Conservation (phyloP, 2,329 filamentous ascomycete genomes). For the Lanzia echinophila region DNA sequence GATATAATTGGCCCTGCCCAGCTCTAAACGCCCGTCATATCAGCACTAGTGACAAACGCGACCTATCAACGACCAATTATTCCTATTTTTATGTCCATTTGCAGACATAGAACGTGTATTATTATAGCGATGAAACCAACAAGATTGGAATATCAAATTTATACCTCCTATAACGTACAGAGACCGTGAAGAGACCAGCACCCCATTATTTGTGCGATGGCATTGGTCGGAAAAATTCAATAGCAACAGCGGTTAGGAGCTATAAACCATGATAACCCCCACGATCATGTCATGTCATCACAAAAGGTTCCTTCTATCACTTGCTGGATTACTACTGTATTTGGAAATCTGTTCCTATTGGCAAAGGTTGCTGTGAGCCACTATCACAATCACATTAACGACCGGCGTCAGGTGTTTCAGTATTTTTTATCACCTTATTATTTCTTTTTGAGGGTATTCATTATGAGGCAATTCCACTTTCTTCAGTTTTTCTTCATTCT, state of each 20-base stretch:
- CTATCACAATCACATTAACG: background rate
- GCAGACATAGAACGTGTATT: background rate
- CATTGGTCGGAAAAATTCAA: background rate
- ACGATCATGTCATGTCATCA: background rate
- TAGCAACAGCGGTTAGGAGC: background rate
- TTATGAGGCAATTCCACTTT: conserved; percentile 20
- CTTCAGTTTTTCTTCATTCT: conserved; percentile 21
- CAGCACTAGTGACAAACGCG: background rate
- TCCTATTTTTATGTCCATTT: too few relatives aligned
- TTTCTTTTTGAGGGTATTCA: conserved; percentile 11
- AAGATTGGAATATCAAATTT: too few relatives aligned
- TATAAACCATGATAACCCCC: background rate
- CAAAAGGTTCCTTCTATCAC: background rate
- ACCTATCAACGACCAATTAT: background rate
- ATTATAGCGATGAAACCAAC: background rate
- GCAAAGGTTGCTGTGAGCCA: background rate
- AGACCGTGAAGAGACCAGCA: background rate
- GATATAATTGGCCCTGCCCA: background rate
- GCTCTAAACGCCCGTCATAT: background rate
- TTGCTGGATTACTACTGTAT: background rate
- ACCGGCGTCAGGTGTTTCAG: conserved; percentile 10
- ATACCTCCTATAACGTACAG: background rate
- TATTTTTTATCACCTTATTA: background rate
- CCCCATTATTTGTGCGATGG: background rate
- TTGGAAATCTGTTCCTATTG: background rate